Conservation (phyloP, 306 rosid genomes). For the Quercus cerris region DNA sequence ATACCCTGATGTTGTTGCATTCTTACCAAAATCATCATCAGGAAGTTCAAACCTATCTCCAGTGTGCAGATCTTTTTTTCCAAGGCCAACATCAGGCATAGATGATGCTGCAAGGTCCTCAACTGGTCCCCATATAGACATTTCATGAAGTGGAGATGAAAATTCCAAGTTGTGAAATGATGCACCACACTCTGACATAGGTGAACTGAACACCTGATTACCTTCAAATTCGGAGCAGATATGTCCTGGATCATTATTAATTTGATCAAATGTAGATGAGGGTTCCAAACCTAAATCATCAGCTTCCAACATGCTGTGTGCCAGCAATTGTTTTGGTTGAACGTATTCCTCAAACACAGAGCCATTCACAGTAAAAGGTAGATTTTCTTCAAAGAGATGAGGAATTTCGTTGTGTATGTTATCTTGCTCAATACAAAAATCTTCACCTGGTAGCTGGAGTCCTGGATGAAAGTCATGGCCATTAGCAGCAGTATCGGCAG, state of each 20-base stretch:
- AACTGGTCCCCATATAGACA: slow-evolving; percentile 58
- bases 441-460: slow-evolving; percentile 36
- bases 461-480: slow-evolving; percentile 40
- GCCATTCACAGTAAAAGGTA: slow-evolving; percentile 36
- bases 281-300: slow-evolving; percentile 37
- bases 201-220: slow-evolving; percentile 49
- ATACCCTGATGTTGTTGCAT: slow-evolving; percentile 23
- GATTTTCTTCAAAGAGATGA: slow-evolving; percentile 39
- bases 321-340: slow-evolving; percentile 39
- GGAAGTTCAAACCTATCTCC: slow-evolving; percentile 33
- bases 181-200: slow-evolving; percentile 57
- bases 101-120: slow-evolving; percentile 34
- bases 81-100: slow-evolving; percentile 32
- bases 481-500: slow-evolving; percentile 17
- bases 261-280: slow-evolving; percentile 45
- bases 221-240: slow-evolving; percentile 56
- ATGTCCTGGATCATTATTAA: slow-evolving; percentile 44
- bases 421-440: slow-evolving; percentile 36
- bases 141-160: slow-evolving; percentile 61
- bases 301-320: slow-evolving; percentile 41
- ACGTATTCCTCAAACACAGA: slow-evolving; percentile 37
- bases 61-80: slow-evolving; percentile 21
- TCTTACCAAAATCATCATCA: slow-evolving; percentile 29
- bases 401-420: slow-evolving; percentile 37
- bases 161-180: slow-evolving; percentile 58